Percentiles rank a stretch among this genome's conserved stretches.
These are phyloP conservation scores for Curvularia spicifera DNA, from an alignment of 2,329 filamentous ascomycete genomes.

Conservation along the genomic window DNA sequence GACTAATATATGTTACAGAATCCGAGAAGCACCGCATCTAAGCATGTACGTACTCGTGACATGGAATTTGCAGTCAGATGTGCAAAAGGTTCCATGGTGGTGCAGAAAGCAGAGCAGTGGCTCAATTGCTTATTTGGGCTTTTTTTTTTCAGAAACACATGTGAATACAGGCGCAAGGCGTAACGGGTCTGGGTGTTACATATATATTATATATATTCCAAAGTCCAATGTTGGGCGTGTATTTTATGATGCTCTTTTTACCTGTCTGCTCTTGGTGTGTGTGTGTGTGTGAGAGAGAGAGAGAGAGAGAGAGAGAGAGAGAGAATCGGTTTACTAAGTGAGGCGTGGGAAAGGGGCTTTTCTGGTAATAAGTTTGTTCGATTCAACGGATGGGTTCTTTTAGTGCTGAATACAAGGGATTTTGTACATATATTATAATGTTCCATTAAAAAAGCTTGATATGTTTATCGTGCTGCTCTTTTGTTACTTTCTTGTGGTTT, in stretches of 20 bases:
- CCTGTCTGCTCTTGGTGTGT: constrained; percentile 1
- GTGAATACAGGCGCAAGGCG: constrained; percentile 19
- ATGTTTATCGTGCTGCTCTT: too few species aligned
- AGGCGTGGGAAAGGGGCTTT: too few species aligned
- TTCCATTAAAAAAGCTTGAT: too few species aligned
- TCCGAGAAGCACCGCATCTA: constrained; percentile 78
- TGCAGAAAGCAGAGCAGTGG: constrained; percentile 6
- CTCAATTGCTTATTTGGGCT: constrained; percentile 3
- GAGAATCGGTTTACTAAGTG: too few species aligned
- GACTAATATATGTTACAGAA: constrained; percentile 57
- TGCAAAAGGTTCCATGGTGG: neutral
- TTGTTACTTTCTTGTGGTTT: too few species aligned
- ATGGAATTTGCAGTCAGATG: neutral
- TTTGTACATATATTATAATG: too few species aligned
- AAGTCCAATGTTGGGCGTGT: constrained; percentile 9
- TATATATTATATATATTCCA: neutral
- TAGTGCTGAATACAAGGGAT: too few species aligned
- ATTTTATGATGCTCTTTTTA: constrained; percentile 6
- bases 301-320: too few species aligned
- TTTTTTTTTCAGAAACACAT: constrained; percentile 11
- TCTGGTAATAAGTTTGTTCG: too few species aligned
- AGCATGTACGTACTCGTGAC: neutral
- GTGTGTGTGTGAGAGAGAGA: neutral
- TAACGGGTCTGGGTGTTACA: constrained; percentile 11
- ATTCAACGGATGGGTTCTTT: too few species aligned